These are phyloP conservation scores for Brachypodium distachyon DNA, from an alignment of 202 grass and related monocot species.

Conservation along the genomic window DNA sequence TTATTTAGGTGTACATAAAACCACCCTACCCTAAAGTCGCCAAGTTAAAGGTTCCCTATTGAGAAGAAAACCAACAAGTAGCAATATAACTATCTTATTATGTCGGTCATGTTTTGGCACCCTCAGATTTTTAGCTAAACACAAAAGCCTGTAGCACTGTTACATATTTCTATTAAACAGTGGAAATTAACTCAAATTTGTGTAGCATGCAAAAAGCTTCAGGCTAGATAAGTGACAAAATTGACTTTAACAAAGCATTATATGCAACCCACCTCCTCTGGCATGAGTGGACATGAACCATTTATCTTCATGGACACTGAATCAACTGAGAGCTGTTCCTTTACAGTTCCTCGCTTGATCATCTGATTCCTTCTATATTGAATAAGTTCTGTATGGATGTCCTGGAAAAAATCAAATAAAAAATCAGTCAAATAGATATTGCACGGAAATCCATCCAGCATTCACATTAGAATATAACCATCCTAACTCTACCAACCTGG, in stretches of 20 bases:
- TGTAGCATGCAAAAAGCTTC: neutral
- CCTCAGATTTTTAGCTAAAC: neutral
- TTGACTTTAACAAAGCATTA: conserved; percentile 1
- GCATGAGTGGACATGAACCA: conserved; percentile 92
- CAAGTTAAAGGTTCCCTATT: neutral
- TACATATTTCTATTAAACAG: neutral
- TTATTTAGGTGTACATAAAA: conserved; percentile 7
- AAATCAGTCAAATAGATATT: conserved; percentile 29
- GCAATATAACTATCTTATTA: neutral
- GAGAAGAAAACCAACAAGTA: neutral
- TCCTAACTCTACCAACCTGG: conserved; percentile 59
- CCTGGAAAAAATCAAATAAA: conserved; percentile 48
- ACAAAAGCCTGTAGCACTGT: neutral
- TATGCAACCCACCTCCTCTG: conserved; percentile 72
- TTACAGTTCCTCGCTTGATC: conserved; percentile 69
- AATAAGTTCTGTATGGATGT: conserved; percentile 95
- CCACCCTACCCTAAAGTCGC: neutral
- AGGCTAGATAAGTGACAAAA: neutral
- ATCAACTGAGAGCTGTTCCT: conserved; percentile 74
- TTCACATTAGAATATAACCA: conserved; percentile 2
- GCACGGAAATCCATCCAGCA: neutral
- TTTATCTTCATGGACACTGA: conserved; percentile 73
- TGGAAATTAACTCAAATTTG: neutral
- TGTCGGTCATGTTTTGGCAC: neutral
- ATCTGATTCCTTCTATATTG: conserved; percentile 92